Base-by-base conservation (phyloP, 805 yeast species). In the Naumovozyma castellii region DNA sequence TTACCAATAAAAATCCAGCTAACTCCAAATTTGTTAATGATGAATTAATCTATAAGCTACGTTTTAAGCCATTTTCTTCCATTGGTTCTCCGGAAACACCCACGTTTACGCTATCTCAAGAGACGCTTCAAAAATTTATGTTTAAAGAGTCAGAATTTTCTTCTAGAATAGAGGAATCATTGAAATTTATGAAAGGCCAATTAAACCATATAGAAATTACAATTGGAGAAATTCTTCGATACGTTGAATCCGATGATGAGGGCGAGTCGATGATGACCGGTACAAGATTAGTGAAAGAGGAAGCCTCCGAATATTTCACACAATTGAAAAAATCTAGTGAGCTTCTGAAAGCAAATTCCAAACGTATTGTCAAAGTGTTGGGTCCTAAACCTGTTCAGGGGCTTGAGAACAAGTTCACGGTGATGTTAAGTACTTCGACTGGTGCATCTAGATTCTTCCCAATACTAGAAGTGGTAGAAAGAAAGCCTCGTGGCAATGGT, bases 51-150 rank as follows among this genome's bases (percentile, higher is more conserved):
- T 78, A 71, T 53, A 62, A 69, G 8, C 62, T 86, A 35, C 73
- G 94, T 48, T 71, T 85, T 73, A 86, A 85, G 56, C 78, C 92
- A 3, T 84, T 82, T 64, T 73, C 80, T 17, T 73, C 86, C 0
- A 80, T 87, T 16, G 95, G 94, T 0, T 76, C 77, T 9, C 96
- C 96, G 1, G 71, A 68, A 20, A 51, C 75, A 32, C 87, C 90
- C 2, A 54, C 66, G 0, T 78, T 61, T 48, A 59, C 49, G 1
- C 33, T 47, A 2, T 56, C 61, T 38, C 46, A 43, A 43, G 17
- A 37, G 10, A 51, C 57, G 3, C 25, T 62, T 4, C 28, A 46
- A 5, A 55, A 51, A 5, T 48, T 48, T 41, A 25, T 42, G 1
- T 42, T 54, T 8, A 18, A 38, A 2, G 57, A 46, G 18, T 51